Evolutionary conservation across 2,329 filamentous ascomycete species (phyloP).

Genomic region (Aspergillus terreus): DNA sequence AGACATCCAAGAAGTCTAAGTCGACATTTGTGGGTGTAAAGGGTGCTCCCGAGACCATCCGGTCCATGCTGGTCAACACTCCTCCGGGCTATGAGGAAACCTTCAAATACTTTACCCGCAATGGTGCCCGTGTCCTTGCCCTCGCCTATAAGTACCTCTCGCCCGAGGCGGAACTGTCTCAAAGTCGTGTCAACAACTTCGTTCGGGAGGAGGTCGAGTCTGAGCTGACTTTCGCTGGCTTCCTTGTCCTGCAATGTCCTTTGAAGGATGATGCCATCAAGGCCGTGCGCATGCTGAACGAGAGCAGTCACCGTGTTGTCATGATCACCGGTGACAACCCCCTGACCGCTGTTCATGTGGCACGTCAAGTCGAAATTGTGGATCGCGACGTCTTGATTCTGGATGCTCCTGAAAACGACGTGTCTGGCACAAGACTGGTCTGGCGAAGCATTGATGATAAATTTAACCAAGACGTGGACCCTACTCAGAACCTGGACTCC

Average conservation of each 20-base stretch:
- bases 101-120: constrained; percentile 95
- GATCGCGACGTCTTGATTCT: constrained; percentile 93
- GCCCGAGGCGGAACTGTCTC: constrained; percentile 73
- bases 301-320: constrained; percentile 95
- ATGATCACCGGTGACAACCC: constrained; percentile 99
- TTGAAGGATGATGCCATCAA: constrained; percentile 95
- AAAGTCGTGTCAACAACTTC: constrained; percentile 83
- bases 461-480: constrained; percentile 78
- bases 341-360: constrained; percentile 92
- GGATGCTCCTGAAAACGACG: constrained; percentile 88
- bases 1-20: constrained; percentile 70
- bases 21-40: constrained; percentile 94
- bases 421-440: constrained; percentile 73
- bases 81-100: constrained; percentile 94
- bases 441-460: constrained; percentile 96
- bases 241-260: constrained; percentile 90
- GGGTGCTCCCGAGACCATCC: constrained; percentile 94
- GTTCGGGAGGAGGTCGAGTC: constrained; percentile 90
- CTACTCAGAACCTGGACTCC: constrained; percentile 72
- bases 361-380: constrained; percentile 92
- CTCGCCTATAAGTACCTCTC: constrained; percentile 92
- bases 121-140: constrained; percentile 88
- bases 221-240: constrained; percentile 83
- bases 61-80: constrained; percentile 80
- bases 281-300: constrained; percentile 93